Percentiles rank a stretch among this genome's conserved stretches.
phyloP scores from a whole-genome alignment of 2,329 filamentous ascomycete genomes.

The Penicillium sp. region DNA sequence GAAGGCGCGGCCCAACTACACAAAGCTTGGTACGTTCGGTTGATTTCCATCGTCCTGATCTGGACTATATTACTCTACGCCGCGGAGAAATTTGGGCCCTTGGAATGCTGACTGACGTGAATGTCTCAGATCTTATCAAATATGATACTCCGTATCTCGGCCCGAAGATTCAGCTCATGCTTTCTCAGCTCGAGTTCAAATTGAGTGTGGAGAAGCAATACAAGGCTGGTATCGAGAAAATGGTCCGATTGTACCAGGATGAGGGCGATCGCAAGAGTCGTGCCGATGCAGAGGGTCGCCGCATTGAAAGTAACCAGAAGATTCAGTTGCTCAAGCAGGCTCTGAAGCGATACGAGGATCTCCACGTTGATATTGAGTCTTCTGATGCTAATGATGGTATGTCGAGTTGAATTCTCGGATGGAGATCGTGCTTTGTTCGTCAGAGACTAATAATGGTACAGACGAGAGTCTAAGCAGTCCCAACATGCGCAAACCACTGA shows the following conservation, averaged over 20 bases:
- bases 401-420: constrained; percentile 24
- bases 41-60: neutral
- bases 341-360: constrained; percentile 92
- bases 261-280: constrained; percentile 96
- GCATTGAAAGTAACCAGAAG: constrained; percentile 96
- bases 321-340: constrained; percentile 94
- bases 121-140: constrained; percentile 81
- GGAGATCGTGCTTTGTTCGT: too few relatives aligned
- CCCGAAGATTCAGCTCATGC: constrained; percentile 96
- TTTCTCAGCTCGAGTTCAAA: constrained; percentile 98
- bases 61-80: neutral
- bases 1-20: constrained; percentile 83
- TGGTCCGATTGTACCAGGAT: constrained; percentile 96
- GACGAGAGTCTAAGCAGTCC: constrained; percentile 96
- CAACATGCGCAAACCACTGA: constrained; percentile 93
- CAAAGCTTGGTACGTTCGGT: constrained; percentile 75
- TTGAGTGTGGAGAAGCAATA: constrained; percentile 98
- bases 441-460: constrained; percentile 42
- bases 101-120: constrained; percentile 23
- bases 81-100: constrained; percentile 1
- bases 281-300: constrained; percentile 82
- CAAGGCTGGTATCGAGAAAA: constrained; percentile 97
- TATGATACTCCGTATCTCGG: constrained; percentile 95
- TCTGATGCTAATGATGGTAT: constrained; percentile 77
- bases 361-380: constrained; percentile 88